A percentile compares a stretch with the other conserved stretches of the same genome.
Conservation (phyloP, 148 eudicot genomes). For the Arbutus unedo region DNA sequence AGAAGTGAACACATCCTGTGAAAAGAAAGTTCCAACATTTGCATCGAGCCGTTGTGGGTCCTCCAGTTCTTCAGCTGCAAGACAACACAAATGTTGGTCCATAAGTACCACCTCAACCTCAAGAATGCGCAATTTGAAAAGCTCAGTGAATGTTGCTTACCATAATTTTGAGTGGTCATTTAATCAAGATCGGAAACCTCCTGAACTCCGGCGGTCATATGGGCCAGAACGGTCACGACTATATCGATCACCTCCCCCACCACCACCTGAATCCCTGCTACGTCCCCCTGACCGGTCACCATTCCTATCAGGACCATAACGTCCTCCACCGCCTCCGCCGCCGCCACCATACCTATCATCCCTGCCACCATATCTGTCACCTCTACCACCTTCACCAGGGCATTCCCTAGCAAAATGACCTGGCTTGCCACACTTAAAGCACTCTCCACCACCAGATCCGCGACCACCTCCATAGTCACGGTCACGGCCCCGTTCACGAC, state of each 20-base stretch:
- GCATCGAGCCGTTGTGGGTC: slow-evolving; percentile 21
- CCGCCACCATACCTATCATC: slow-evolving; percentile 52
- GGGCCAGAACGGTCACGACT: slow-evolving; percentile 95
- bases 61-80: slow-evolving; percentile 50
- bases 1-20: slow-evolving; percentile 12
- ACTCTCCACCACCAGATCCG: slow-evolving; percentile 78
- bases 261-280: slow-evolving; percentile 64
- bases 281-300: slow-evolving; percentile 70
- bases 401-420: slow-evolving; percentile 68
- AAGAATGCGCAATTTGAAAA: slow-evolving; percentile 1
- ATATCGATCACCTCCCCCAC: slow-evolving; percentile 70
- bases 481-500: slow-evolving; percentile 38
- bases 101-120: not conserved
- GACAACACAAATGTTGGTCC: not conserved
- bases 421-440: slow-evolving; percentile 63
- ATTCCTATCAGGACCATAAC: slow-evolving; percentile 72
- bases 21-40: slow-evolving; percentile 1
- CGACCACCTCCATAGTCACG: slow-evolving; percentile 64
- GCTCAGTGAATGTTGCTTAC: not conserved
- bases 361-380: slow-evolving; percentile 68
- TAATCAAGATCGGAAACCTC: slow-evolving; percentile 45
- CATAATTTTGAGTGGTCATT: slow-evolving; percentile 14
- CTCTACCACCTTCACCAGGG: slow-evolving; percentile 46
- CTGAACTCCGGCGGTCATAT: slow-evolving; percentile 63
- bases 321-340: slow-evolving; percentile 46